Conservation (phyloP, 2,329 filamentous ascomycete species). For the Trichoderma cornu-damae region DNA sequence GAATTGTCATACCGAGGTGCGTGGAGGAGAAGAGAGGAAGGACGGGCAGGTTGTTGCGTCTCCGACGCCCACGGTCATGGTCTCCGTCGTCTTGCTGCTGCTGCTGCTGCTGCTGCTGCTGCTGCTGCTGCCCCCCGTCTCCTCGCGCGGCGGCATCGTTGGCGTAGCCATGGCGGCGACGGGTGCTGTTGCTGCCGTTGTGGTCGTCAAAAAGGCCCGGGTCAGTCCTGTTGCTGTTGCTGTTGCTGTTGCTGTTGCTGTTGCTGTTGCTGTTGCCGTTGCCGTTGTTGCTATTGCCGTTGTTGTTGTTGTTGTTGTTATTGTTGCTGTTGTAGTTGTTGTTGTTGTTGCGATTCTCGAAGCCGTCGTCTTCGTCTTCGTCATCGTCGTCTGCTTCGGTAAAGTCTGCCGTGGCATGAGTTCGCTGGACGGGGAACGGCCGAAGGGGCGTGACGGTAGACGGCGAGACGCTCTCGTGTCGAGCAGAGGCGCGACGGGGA, state of each 20-base stretch:
- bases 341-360: slow-evolving; percentile 20
- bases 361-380: slow-evolving; percentile 34
- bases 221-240: background rate
- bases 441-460: slow-evolving; percentile 29
- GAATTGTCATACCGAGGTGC: slow-evolving; percentile 59
- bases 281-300: background rate
- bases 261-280: background rate
- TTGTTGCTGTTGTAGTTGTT: background rate
- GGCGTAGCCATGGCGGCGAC: slow-evolving; percentile 31
- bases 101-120: too few species aligned
- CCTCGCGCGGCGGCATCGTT: slow-evolving; percentile 42
- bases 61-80: slow-evolving; percentile 26
- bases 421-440: slow-evolving; percentile 27
- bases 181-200: slow-evolving; percentile 4
- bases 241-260: slow-evolving; percentile 14
- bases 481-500: slow-evolving; percentile 32
- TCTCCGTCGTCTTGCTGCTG: slow-evolving; percentile 39
- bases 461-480: slow-evolving; percentile 29
- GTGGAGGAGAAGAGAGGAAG: slow-evolving; percentile 76
- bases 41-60: slow-evolving; percentile 35
- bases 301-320: background rate
- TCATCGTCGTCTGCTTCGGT: slow-evolving; percentile 56
- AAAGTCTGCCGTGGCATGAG: slow-evolving; percentile 59
- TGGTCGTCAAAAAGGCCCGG: background rate
- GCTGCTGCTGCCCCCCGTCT: background rate